Base-by-base conservation (phyloP, 441 rosid genomes). In the Populus hybrid region DNA sequence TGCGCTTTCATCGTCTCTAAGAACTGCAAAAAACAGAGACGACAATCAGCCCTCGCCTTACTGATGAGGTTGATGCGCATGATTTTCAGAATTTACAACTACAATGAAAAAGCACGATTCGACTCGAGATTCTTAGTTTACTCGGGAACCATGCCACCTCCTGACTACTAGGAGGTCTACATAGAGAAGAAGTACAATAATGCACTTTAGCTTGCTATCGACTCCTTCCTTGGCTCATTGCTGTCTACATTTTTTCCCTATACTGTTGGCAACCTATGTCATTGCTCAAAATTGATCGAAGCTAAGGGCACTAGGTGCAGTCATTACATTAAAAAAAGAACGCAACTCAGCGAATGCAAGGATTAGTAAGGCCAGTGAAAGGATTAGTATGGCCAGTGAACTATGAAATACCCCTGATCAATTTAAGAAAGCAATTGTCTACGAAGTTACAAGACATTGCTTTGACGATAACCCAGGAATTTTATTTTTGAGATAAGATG, bases 1-100 rank as follows among this genome's bases (percentile, higher is more conserved):
- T 91, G 86, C 76, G 67, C 75, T 30, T 87, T 87, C 84, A 81
- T 84, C 84, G 83, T 83, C 90, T 93, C 99, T 42, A 77, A 46
- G 61, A 80, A 89, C 99, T 96, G 91, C 71, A 28, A 73, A 11
- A 79, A 59, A 61, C 63, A 67, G 34, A 75, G 7, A 66, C 0
- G 50, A 28, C 23, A 9, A 72, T 75, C 76, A 78, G 69, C 28
- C 34, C 16, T 61, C n/a, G n/a, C 10, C 26, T 70, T 70, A 9
- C 34, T 2, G 5, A 9, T 20, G 6, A 21, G 32, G 54, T 35
- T 70, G 14, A 70, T 24, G 14, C 36, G 20, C 18, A 57, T 57
- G 24, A 70, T 2, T 40, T 70, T 40, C 57, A 46, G 57, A 46
- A 3, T 70, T 11, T 12, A n/a, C 46, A 9, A 26, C 34, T 67